phyloP scores from a whole-genome alignment of 192 early-diverging fungal species.

The Coemansia sp. region DNA sequence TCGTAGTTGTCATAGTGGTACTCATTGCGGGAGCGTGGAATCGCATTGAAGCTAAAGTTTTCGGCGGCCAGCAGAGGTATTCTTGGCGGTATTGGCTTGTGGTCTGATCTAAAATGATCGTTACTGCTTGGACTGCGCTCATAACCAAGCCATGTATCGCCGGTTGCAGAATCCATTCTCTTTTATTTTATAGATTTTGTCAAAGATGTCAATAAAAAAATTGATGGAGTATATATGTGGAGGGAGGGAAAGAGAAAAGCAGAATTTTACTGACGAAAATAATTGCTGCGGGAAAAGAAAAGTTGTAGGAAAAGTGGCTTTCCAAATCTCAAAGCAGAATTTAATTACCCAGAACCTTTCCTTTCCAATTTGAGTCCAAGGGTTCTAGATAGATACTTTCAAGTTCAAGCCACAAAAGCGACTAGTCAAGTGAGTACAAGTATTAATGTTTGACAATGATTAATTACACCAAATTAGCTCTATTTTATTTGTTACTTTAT shows the following conservation, averaged over 20 bases:
- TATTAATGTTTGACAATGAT: no score
- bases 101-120: neutral
- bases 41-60: neutral
- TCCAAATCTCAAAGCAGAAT: neutral
- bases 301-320: neutral
- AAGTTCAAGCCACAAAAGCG: no score
- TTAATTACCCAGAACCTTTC: no score
- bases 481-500: no score
- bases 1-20: neutral
- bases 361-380: no score
- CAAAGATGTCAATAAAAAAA: neutral
- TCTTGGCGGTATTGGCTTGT: neutral
- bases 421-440: no score
- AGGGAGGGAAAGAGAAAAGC: neutral
- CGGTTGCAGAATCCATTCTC: neutral
- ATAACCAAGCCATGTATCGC: no score
- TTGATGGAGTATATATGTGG: neutral
- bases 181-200: neutral
- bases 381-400: no score
- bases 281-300: neutral
- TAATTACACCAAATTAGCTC: no score
- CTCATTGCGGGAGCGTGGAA: neutral
- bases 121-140: no score
- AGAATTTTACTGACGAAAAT: neutral
- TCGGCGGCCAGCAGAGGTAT: neutral